These are phyloP conservation scores for Lumnitzera racemosa DNA, from an alignment of 345 rosid genomes.

Conservation along the genomic window DNA sequence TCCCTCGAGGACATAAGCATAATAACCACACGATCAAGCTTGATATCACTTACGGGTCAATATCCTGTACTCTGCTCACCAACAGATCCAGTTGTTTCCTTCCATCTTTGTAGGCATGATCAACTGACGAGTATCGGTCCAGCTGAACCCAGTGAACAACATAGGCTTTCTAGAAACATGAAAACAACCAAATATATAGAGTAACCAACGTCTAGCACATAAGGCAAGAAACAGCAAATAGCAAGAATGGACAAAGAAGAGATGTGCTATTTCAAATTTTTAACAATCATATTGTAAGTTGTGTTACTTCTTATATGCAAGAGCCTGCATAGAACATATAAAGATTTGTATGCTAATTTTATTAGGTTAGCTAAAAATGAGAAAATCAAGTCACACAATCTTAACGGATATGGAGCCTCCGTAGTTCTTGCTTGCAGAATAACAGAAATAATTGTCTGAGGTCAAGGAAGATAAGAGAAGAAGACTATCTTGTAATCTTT, in stretches of 20 bases:
- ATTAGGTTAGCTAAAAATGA: too few relatives aligned
- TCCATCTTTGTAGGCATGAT: conserved; percentile 47
- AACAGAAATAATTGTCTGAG: too few relatives aligned
- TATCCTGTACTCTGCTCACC: conserved; percentile 34
- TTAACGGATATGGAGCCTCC: too few relatives aligned
- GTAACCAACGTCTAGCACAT: neutral
- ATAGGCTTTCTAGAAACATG: conserved; percentile 36
- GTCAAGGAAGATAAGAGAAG: too few relatives aligned
- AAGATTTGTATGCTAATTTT: too few relatives aligned
- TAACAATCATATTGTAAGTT: too few relatives aligned
- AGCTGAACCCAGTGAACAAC: conserved; percentile 58
- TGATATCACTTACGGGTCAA: conserved; percentile 29
- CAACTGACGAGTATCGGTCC: conserved; percentile 35
- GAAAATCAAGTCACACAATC: too few relatives aligned
- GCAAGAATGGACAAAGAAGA: neutral
- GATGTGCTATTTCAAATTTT: too few relatives aligned
- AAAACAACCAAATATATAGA: neutral
- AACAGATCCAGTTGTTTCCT: conserved; percentile 32
- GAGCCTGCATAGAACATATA: too few relatives aligned
- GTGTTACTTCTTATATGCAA: too few relatives aligned
- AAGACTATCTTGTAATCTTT: too few relatives aligned
- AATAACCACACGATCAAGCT: neutral
- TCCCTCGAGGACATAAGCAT: neutral
- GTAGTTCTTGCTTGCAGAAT: too few relatives aligned
- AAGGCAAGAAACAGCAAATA: neutral